Evolutionary conservation across 495 filamentous ascomycete genomes (phyloP), one percentile per base, ranked within the genome.

Genomic region (Haplographium delicatum): DNA sequence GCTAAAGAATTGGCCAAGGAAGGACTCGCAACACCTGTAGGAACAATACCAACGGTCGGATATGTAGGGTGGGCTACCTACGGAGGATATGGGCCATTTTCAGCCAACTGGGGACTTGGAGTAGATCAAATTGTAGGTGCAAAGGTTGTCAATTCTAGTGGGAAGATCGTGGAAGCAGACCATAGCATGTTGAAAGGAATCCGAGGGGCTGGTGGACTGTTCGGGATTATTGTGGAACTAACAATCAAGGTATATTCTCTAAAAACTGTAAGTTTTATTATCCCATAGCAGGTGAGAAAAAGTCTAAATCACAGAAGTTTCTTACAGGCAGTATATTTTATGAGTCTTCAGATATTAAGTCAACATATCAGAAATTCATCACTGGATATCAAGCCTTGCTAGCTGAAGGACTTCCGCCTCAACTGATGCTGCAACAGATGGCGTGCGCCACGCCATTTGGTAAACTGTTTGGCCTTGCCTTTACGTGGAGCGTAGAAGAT

Each of bases 211-310:
- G 71, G 71, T 1, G 67, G 69, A 6, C 47, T 53, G 7, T 71
- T 69, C 27, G 71, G 73, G 6, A 61, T 72, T 1, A 64, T 74
- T 30, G 60, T 67, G 1, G 68, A 72, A 45, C 16, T 69, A 11
- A 61, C 58, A 0, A 61, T 69, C 35, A 69, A 48, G 16, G 35
- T 47, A 1, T 52, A 52, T 38, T 44, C 42, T 2, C n/a, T 52
- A 11, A 54, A 60, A 10, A 58, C 44, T 43, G 68, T 72, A 57
- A 38, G 65, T 60, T 5, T 24, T 20, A 24, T 33, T 9, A 11
- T 18, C 28, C 25, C 22, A 28, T 24, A 31, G 31, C 25, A 15
- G 23, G 6, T 19, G 3, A 9, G 18, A 19, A 10, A 31, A 13
- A 50, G n/a, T 13, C 44, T 49, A 7, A 43, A 27, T 27, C 5